Evolutionary conservation across 106 monocot species (phyloP), one percentile per base, ranked within the genome.

Genomic region (Dactylorhiza incarnata): DNA sequence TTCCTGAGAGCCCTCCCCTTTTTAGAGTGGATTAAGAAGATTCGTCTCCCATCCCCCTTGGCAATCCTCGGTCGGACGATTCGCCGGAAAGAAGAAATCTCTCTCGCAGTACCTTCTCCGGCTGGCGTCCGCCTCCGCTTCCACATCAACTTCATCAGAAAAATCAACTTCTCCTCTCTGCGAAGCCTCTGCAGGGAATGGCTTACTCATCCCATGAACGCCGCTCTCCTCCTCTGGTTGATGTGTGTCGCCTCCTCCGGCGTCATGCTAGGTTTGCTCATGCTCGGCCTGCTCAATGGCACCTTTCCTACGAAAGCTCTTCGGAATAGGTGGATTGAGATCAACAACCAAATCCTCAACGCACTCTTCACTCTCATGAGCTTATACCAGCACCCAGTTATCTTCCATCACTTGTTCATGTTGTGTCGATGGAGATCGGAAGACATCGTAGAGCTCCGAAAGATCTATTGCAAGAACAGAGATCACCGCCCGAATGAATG

Each of bases 331-430:
- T 83, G 83, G 83, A 75, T 83, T 22, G 83, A 83, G 58, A 74
- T 74, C 9, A 67, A 78, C 83, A 83, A 83, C 74, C 89, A 90
- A 74, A 90, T 90, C 24, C 52, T 90, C 17, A 90, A 90, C 55
- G 86, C 89, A 0, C 56, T 90, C n/a, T 86, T 90, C 50, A 87
- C 89, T 49, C 84, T 90, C 45, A 90, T 90, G 89, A 84, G 86
- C 78, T 78, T 90, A 24, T 87, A 86, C 71, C 84, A 90, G 51
- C 86, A 90, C 54, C 89, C 89, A 7, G 82, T 69, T 13, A 69
- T 84, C 56, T 81, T 86, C 76, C 58, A 90, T 59, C 78, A 90
- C 75, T 79, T 90, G 45, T 78, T 76, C 9, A 86, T 90, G 20
- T 76, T 90, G 4, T 82, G 75, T 44, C 74, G 89, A 68, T 90